These are phyloP conservation scores for Calvatia gigantea DNA, from an alignment of 768 basidiomycete species.

Conservation along the genomic window DNA sequence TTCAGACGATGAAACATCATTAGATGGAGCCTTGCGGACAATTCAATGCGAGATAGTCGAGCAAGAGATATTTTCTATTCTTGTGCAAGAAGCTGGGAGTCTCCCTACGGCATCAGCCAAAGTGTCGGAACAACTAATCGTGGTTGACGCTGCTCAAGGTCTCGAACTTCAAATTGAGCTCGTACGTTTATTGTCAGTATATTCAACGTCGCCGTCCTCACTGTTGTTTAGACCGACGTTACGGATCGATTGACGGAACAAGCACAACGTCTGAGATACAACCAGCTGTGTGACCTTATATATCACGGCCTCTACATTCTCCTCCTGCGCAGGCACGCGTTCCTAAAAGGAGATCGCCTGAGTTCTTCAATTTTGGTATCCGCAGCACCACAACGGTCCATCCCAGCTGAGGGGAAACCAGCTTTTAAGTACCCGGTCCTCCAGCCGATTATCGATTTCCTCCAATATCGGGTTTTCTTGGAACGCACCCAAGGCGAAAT, in stretches of 20 bases:
- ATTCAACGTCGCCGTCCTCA: neutral
- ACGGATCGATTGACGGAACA: neutral
- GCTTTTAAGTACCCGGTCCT: conserved; percentile 38
- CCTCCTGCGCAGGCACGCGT: conserved; percentile 56
- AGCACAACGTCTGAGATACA: neutral
- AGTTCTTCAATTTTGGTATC: conserved; percentile 20
- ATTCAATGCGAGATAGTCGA: conserved; percentile 76
- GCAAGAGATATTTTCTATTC: conserved; percentile 71
- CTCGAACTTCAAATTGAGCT: conserved; percentile 71
- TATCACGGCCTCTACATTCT: conserved; percentile 62
- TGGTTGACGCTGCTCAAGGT: conserved; percentile 71
- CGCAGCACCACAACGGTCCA: neutral
- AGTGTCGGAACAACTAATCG: conserved; percentile 75
- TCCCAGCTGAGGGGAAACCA: neutral
- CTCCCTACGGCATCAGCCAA: conserved; percentile 74
- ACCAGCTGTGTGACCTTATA: conserved; percentile 59
- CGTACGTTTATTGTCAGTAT: conserved; percentile 36
- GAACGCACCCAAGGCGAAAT: conserved; percentile 58
- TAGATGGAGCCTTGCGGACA: conserved; percentile 49
- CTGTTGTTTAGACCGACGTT: conserved; percentile 3
- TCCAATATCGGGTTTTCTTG: conserved; percentile 80
- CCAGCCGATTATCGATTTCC: conserved; percentile 71
- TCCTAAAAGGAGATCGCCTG: conserved; percentile 39
- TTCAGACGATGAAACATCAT: conserved; percentile 27
- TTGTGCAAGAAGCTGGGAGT: conserved; percentile 74